Conservation (phyloP, 352 stramenopile species). For the Phytopythium cucurbitacearum region DNA sequence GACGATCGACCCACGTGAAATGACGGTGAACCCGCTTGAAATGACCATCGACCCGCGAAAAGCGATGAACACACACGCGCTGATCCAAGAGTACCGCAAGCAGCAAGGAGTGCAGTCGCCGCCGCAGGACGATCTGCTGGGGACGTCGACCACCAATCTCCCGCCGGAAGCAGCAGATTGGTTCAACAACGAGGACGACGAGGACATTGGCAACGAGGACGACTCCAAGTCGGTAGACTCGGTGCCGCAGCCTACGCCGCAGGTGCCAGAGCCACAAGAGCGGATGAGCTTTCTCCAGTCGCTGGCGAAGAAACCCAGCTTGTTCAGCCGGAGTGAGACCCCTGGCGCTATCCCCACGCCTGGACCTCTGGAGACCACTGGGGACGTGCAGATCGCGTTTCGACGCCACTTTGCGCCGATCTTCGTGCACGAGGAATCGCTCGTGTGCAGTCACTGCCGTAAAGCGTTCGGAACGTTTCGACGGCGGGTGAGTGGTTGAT, state of each 20-base stretch:
- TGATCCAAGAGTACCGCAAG: slow-evolving; percentile 30
- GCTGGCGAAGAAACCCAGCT: slow-evolving; percentile 15
- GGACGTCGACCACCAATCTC: slow-evolving; percentile 14
- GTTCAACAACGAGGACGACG: slow-evolving; percentile 16
- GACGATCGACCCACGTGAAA: slow-evolving; percentile 3
- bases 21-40: slow-evolving; percentile 1
- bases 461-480: slow-evolving; percentile 75
- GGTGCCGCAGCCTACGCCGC: slow-evolving; percentile 1
- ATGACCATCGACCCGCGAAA: slow-evolving; percentile 7
- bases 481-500: slow-evolving; percentile 35
- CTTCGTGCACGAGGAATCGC: slow-evolving; percentile 37
- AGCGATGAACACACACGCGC: slow-evolving; percentile 15
- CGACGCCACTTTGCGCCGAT: slow-evolving; percentile 58
- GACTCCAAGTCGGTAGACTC: slow-evolving; percentile 8
- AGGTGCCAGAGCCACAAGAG: too few species aligned
- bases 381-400: slow-evolving; percentile 32
- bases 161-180: slow-evolving; percentile 21
- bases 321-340: slow-evolving; percentile 4
- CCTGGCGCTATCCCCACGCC: neutral
- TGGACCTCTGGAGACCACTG: slow-evolving; percentile 7
- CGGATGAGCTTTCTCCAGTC: neutral
- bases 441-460: slow-evolving; percentile 55
- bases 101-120: slow-evolving; percentile 15
- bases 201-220: slow-evolving; percentile 7
- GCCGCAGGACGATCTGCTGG: slow-evolving; percentile 12